These are phyloP conservation scores for Alternaria hordeiaustralica DNA, from an alignment of 2,329 filamentous ascomycete species.

Conservation along the genomic window DNA sequence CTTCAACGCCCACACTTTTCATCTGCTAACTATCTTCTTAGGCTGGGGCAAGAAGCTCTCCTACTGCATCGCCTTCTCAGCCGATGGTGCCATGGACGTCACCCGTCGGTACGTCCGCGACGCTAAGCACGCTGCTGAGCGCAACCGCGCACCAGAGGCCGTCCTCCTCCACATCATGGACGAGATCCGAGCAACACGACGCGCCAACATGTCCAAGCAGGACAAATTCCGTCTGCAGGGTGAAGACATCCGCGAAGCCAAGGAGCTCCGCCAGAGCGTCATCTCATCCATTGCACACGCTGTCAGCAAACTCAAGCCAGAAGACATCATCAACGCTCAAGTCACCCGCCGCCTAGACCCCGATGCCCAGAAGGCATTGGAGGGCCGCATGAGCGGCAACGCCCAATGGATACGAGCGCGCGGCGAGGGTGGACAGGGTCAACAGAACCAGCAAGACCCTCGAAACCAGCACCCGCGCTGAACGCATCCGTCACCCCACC, in stretches of 20 bases:
- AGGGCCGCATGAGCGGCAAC: conserved; percentile 51
- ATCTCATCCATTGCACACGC: conserved; percentile 76
- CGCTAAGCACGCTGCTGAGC: conserved; percentile 72
- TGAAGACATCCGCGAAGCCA: conserved; percentile 77
- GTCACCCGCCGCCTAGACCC: conserved; percentile 46
- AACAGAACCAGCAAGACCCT: conserved; percentile 47
- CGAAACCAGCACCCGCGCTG: conserved; percentile 48
- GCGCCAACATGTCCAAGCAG: conserved; percentile 84
- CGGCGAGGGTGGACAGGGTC: conserved; percentile 45
- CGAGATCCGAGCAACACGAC: conserved; percentile 85
- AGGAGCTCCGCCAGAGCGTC: conserved; percentile 76
- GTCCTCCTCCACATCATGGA: conserved; percentile 90
- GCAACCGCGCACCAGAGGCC: conserved; percentile 83
- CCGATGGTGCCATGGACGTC: conserved; percentile 76
- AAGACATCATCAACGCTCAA: conserved; percentile 43
- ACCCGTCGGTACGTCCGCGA: conserved; percentile 75
- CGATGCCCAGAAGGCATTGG: conserved; percentile 56
- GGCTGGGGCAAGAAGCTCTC: conserved; percentile 96
- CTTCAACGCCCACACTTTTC: not conserved
- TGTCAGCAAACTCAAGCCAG: conserved; percentile 71
- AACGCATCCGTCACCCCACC: conserved; percentile 18
- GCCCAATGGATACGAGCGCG: conserved; percentile 46
- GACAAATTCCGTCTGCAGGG: conserved; percentile 82
- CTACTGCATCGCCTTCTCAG: conserved; percentile 96
- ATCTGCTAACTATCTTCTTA: conserved; percentile 36